Evolutionary conservation across 1,139 yeast species (phyloP).

Genomic region (Diutina scorzettiae): DNA sequence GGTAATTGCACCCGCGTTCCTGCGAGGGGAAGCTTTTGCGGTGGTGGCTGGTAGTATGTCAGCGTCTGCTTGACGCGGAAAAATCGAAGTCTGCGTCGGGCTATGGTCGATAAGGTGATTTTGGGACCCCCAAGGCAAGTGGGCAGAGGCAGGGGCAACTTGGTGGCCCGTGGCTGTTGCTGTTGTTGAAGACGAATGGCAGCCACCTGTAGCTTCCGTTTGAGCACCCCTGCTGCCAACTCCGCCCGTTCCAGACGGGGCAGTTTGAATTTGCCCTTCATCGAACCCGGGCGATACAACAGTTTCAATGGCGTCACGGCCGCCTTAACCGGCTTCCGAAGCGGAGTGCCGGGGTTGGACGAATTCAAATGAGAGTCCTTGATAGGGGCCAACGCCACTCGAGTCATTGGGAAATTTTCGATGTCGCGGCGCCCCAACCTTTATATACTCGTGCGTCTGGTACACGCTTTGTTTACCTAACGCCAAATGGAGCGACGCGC

Average conservation of each 20-base stretch:
- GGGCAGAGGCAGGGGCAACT: neutral
- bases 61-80: slow-evolving; percentile 11
- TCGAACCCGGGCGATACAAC: neutral
- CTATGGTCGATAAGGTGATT: neutral
- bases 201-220: slow-evolving; percentile 65
- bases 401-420: neutral
- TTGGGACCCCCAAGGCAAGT: neutral
- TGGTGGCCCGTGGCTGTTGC: neutral
- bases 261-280: neutral
- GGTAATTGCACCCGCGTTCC: neutral
- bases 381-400: slow-evolving; percentile 6
- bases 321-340: neutral
- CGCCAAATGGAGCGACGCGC: slow-evolving; percentile 1
- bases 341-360: slow-evolving; percentile 4
- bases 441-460: slow-evolving; percentile 1
- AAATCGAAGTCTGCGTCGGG: slow-evolving; percentile 8
- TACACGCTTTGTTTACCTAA: slow-evolving; percentile 1
- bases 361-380: slow-evolving; percentile 5
- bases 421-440: neutral
- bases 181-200: slow-evolving; percentile 47
- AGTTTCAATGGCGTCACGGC: neutral
- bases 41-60: slow-evolving; percentile 9
- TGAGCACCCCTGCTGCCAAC: slow-evolving; percentile 26
- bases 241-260: neutral
- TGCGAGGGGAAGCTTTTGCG: slow-evolving; percentile 9